phyloP scores from a whole-genome alignment of 148 eudicot genomes.

The Arbutus unedo region DNA sequence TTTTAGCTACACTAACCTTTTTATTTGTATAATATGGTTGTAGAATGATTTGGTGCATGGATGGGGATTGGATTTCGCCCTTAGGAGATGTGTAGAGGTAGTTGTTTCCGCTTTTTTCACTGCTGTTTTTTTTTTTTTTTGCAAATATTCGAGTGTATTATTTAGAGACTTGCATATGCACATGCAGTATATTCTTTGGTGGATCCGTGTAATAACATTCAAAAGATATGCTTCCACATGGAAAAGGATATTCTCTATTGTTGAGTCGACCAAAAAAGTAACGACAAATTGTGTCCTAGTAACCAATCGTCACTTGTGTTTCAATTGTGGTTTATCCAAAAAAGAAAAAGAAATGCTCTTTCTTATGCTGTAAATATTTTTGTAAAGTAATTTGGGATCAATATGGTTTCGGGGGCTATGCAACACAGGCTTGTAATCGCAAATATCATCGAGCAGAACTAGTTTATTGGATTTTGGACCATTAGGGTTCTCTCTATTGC shows the following conservation, averaged over 20 bases:
- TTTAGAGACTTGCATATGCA: background rate
- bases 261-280: constrained; percentile 4
- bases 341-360: background rate
- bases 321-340: constrained; percentile 14
- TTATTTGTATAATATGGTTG: constrained; percentile 13
- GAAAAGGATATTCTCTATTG: constrained; percentile 21
- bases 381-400: background rate
- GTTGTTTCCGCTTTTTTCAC: constrained; percentile 18
- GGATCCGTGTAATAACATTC: background rate
- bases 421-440: background rate
- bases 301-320: background rate
- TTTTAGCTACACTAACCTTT: background rate
- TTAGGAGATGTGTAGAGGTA: constrained; percentile 83
- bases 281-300: background rate
- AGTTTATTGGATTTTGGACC: background rate
- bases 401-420: background rate
- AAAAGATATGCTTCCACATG: background rate
- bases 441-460: background rate
- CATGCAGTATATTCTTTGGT: background rate
- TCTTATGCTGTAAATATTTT: too few relatives aligned
- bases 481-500: background rate
- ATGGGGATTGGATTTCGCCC: constrained; percentile 95
- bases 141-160: background rate
- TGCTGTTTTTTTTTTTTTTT: constrained; percentile 3
- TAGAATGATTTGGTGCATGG: constrained; percentile 97